Percentiles rank a stretch among this genome's conserved stretches.
Evolutionary conservation across 2,329 filamentous ascomycete species (phyloP).

Genomic region (Diaporthe humulicola): DNA sequence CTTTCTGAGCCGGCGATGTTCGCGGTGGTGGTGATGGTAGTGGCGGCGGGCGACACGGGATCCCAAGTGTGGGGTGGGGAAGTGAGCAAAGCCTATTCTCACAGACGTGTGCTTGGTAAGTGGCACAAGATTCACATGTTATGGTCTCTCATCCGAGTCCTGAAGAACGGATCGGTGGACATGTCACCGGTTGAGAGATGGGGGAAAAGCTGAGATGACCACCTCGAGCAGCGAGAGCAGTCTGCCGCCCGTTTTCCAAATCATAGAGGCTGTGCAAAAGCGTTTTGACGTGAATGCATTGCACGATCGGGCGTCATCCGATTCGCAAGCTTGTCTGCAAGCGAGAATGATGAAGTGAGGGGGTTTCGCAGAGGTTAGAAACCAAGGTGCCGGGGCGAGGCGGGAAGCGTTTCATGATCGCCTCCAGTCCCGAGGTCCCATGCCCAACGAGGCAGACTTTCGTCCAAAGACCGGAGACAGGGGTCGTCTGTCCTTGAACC

Average conservation of each 20-base stretch:
- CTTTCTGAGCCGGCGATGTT: neutral
- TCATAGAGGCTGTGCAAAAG: slow-evolving; percentile 17
- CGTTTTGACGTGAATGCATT: slow-evolving; percentile 18
- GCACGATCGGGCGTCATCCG: slow-evolving; percentile 14
- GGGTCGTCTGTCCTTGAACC: neutral
- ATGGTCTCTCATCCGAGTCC: neutral
- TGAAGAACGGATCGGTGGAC: neutral
- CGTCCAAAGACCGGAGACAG: slow-evolving; percentile 15
- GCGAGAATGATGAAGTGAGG: neutral
- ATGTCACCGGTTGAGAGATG: neutral
- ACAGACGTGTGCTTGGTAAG: neutral
- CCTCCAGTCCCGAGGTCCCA: slow-evolving; percentile 18
- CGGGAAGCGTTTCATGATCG: slow-evolving; percentile 31
- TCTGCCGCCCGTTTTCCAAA: neutral
- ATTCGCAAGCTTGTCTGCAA: slow-evolving; percentile 35
- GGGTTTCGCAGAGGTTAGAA: slow-evolving; percentile 34
- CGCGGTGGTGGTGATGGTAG: neutral
- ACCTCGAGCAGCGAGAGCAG: neutral
- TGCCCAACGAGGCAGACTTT: slow-evolving; percentile 4
- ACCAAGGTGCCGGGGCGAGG: slow-evolving; percentile 18
- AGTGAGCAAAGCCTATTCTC: slow-evolving; percentile 4
- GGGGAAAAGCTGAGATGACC: neutral
- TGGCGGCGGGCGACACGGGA: neutral
- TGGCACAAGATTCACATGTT: slow-evolving; percentile 1
- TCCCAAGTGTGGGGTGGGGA: neutral